phyloP scores from a whole-genome alignment of 1,139 yeast genomes.

The Candida mesenterica region DNA sequence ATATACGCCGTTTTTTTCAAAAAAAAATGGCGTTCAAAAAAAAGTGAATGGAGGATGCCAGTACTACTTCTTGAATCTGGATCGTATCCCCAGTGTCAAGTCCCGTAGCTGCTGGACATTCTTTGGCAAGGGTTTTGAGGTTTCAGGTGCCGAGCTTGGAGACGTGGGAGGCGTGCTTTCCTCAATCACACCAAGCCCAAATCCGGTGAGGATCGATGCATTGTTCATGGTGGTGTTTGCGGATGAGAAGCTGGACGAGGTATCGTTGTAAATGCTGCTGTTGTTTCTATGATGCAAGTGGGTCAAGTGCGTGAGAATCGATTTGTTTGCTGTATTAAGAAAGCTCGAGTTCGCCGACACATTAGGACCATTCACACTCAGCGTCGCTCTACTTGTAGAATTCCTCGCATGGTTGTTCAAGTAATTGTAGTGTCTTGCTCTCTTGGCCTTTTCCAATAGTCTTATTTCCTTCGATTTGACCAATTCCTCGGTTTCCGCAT shows the following conservation, averaged over 20 bases:
- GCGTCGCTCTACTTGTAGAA: not conserved
- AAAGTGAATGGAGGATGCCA: too few relatives aligned
- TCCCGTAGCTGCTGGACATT: slow-evolving; percentile 37
- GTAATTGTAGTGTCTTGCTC: slow-evolving; percentile 32
- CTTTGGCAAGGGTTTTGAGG: slow-evolving; percentile 17
- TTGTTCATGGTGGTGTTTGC: slow-evolving; percentile 26
- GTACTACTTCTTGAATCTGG: not conserved
- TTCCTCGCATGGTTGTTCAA: slow-evolving; percentile 31
- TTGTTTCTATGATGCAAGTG: slow-evolving; percentile 11
- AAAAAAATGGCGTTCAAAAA: too few relatives aligned
- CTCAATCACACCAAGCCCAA: slow-evolving; percentile 40
- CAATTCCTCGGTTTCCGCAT: slow-evolving; percentile 7
- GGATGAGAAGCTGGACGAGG: slow-evolving; percentile 9
- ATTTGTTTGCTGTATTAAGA: slow-evolving; percentile 11
- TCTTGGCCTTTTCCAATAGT: slow-evolving; percentile 30
- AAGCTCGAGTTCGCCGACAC: slow-evolving; percentile 8
- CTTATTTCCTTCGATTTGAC: slow-evolving; percentile 26
- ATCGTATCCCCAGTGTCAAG: slow-evolving; percentile 31
- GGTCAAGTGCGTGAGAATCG: slow-evolving; percentile 13
- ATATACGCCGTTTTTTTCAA: too few relatives aligned
- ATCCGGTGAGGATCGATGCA: slow-evolving; percentile 31
- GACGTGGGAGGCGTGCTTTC: slow-evolving; percentile 39
- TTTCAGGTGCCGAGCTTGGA: slow-evolving; percentile 12
- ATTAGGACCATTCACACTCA: not conserved
- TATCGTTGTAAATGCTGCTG: not conserved